Conservation (phyloP, 225 moss, liverwort and hornwort genomes). For the Bryoerythrophyllum caledonicum region DNA sequence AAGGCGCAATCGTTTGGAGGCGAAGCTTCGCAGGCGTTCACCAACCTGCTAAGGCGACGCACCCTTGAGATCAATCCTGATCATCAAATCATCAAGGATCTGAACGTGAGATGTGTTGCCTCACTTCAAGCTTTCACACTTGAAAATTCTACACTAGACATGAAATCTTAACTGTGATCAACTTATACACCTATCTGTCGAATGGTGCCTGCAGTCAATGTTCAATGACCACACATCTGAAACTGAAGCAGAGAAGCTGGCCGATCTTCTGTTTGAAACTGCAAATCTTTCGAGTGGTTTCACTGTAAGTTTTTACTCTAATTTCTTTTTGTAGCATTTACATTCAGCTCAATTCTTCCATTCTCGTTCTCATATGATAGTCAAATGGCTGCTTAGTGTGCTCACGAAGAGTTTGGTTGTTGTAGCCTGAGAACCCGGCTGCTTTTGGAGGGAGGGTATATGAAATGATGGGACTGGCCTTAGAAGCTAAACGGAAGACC, state of each 20-base stretch:
- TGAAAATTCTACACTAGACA: neutral
- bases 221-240: constrained; percentile 66
- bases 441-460: constrained; percentile 84
- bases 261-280: constrained; percentile 83
- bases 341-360: no score
- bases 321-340: no score
- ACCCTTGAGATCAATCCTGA: constrained; percentile 92
- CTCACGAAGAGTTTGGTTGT: constrained; percentile 18
- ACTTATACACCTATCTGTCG: no score
- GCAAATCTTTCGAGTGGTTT: constrained; percentile 91
- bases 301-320: constrained; percentile 61
- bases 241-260: constrained; percentile 57
- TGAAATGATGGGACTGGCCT: constrained; percentile 84
- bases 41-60: constrained; percentile 58
- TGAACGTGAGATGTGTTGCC: constrained; percentile 60
- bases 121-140: neutral
- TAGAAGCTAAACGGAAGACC: constrained; percentile 57
- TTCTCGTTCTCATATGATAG: no score
- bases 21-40: constrained; percentile 60
- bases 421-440: constrained; percentile 94
- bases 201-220: constrained; percentile 47
- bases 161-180: neutral
- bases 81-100: constrained; percentile 88
- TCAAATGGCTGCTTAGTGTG: no score
- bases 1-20: constrained; percentile 87